These are phyloP conservation scores for Macaranga tanarius DNA, from an alignment of 441 rosid species.

Conservation along the genomic window DNA sequence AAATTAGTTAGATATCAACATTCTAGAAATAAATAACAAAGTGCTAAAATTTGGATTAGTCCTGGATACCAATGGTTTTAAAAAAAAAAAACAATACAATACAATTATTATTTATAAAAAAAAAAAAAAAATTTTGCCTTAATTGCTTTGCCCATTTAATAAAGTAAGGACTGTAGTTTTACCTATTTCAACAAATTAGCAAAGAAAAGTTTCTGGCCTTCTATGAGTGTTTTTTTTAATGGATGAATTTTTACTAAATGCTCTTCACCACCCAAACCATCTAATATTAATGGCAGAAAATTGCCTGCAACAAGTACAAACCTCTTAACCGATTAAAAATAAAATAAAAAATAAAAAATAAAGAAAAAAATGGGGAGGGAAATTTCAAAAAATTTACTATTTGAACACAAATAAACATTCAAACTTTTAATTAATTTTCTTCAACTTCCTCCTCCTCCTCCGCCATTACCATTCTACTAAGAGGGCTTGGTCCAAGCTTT, in stretches of 20 bases:
- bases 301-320: slow-evolving; percentile 21
- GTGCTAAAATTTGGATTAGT: too few relatives aligned
- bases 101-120: too few relatives aligned
- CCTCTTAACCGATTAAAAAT: slow-evolving; percentile 4
- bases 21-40: too few relatives aligned
- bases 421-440: background rate
- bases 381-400: slow-evolving; percentile 18
- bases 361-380: slow-evolving; percentile 9
- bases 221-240: background rate
- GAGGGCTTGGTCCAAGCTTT: slow-evolving; percentile 92
- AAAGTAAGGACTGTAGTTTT: too few relatives aligned
- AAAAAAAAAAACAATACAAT: too few relatives aligned
- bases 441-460: slow-evolving; percentile 18
- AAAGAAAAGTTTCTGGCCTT: too few relatives aligned
- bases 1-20: too few relatives aligned
- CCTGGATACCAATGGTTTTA: too few relatives aligned
- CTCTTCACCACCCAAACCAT: slow-evolving; percentile 7
- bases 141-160: too few relatives aligned
- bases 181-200: too few relatives aligned
- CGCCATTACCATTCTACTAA: slow-evolving; percentile 73
- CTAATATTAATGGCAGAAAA: slow-evolving; percentile 14
- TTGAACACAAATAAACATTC: slow-evolving; percentile 2
- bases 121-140: too few relatives aligned
- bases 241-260: background rate
- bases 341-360: background rate